These are phyloP conservation scores for Penicillium griseofulvum DNA, from an alignment of 2,329 filamentous ascomycete species.

Conservation along the genomic window DNA sequence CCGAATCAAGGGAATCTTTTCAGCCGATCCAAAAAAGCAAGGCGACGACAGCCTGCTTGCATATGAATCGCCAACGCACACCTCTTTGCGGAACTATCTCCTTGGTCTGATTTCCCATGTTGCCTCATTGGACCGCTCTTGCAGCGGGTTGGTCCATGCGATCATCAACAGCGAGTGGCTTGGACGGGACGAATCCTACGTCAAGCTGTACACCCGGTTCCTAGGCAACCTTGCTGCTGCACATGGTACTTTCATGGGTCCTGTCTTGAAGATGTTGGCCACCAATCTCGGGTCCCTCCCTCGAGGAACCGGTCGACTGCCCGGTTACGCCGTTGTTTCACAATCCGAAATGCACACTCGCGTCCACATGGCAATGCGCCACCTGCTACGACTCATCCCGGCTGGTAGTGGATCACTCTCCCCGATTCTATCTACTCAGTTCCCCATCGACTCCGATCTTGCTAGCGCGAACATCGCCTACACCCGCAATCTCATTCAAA, in stretches of 20 bases:
- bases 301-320: conserved; percentile 53
- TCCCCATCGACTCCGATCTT: conserved; percentile 74
- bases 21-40: conserved; percentile 44
- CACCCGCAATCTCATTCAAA: conserved; percentile 74
- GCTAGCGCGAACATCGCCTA: conserved; percentile 82
- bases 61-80: conserved; percentile 51
- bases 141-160: conserved; percentile 57
- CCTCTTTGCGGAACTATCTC: conserved; percentile 57
- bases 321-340: conserved; percentile 57
- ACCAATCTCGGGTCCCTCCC: conserved; percentile 67
- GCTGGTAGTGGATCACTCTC: conserved; percentile 70
- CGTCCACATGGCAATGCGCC: conserved; percentile 71
- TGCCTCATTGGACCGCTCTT: conserved; percentile 55
- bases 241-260: conserved; percentile 72
- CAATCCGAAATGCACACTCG: conserved; percentile 67
- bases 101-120: conserved; percentile 58
- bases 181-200: conserved; percentile 59
- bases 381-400: conserved; percentile 77
- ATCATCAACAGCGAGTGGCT: conserved; percentile 61
- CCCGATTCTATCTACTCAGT: conserved; percentile 64
- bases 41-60: conserved; percentile 33
- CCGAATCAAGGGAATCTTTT: conserved; percentile 54
- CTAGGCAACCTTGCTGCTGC: conserved; percentile 70
- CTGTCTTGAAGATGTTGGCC: conserved; percentile 76
- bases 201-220: conserved; percentile 56